Base-by-base conservation (phyloP, 2,329 filamentous ascomycete genomes). In the Cercospora zeina region DNA sequence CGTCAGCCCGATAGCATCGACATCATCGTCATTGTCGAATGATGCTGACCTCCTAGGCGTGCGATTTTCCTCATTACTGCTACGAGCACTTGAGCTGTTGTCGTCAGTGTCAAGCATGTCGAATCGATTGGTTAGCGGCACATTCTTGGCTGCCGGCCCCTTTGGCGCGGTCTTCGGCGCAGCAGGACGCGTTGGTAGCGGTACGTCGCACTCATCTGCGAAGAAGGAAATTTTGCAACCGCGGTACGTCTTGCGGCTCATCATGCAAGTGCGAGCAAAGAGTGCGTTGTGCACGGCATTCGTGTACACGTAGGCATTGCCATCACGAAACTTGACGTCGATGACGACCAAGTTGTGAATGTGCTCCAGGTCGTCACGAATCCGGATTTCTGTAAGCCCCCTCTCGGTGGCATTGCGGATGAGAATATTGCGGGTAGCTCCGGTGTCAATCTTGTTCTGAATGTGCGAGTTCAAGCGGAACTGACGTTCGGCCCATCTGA, bases 301-400 rank as follows among this genome's bases (percentile, higher is more conserved):
- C 7, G 88, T 90, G 59, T 84, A 87, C 66, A 96, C 85, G 73
- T 85, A 85, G 62, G 84, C 88, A 73, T 86, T 84, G 3, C 81
- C 80, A 16, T 81, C 78, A 2, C 77, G 75, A 73, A 89, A 88
- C 7, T 77, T 76, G 49, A 95, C 77, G 47, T 83, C 83, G 69
- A 95, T 80, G 10, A 96, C 83, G 21, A 88, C 79, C 1, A 96
- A 81, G 65, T 90, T 90, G 77, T 93, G 87, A 63, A 96, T 93
- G 72, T 96, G 91, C 24, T 92, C 88, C 37, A 95, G 81, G 69
- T 96, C 89, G 4, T 87, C 82, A 10, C 88, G 85, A 65, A 96
- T 85, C 14, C 77, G 76, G 7, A 83, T 77, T 67, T 87, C 87
- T 0, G 86, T 91, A 67, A 89, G 58, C 77, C 77, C 68, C 80